Conservation (phyloP, 2,329 filamentous ascomycete genomes). For the Simplicillium aogashimaense region DNA sequence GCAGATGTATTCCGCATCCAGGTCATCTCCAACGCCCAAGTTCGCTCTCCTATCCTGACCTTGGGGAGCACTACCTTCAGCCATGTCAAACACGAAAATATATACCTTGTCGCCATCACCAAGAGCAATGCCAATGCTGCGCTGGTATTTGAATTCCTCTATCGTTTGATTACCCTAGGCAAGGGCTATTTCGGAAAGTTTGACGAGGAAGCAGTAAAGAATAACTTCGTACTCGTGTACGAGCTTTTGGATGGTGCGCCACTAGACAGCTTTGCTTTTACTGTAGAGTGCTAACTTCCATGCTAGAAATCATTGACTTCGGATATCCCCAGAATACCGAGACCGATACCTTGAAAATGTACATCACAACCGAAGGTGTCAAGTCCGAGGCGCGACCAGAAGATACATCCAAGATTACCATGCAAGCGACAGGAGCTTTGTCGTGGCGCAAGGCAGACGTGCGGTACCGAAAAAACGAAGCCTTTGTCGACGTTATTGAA, state of each 20-base stretch:
- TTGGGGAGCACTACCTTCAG: conserved; percentile 97
- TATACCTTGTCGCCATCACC: conserved; percentile 93
- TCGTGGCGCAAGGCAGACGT: conserved; percentile 97
- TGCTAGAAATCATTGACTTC: conserved; percentile 89
- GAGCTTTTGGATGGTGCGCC: conserved; percentile 79
- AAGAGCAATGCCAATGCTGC: conserved; percentile 99
- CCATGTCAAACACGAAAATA: conserved; percentile 99
- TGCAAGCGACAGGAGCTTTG: conserved; percentile 94
- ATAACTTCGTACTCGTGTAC: conserved; percentile 98
- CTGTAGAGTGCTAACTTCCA: not conserved
- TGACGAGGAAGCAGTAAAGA: conserved; percentile 98
- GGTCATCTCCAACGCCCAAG: conserved; percentile 96
- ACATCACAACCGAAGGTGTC: conserved; percentile 98
- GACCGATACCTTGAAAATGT: conserved; percentile 98
- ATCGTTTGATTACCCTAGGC: conserved; percentile 80
- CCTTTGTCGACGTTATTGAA: conserved; percentile 98
- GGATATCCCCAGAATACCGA: conserved; percentile 98
- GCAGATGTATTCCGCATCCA: conserved; percentile 99
- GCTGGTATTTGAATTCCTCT: conserved; percentile 95
- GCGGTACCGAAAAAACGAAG: conserved; percentile 98
- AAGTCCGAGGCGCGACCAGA: conserved; percentile 80
- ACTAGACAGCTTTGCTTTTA: too few species aligned
- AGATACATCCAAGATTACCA: conserved; percentile 95
- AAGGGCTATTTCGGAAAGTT: conserved; percentile 98
- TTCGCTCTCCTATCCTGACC: conserved; percentile 93